Base-by-base conservation (phyloP, 768 basidiomycete species). In the Tylopilus subfusipes region DNA sequence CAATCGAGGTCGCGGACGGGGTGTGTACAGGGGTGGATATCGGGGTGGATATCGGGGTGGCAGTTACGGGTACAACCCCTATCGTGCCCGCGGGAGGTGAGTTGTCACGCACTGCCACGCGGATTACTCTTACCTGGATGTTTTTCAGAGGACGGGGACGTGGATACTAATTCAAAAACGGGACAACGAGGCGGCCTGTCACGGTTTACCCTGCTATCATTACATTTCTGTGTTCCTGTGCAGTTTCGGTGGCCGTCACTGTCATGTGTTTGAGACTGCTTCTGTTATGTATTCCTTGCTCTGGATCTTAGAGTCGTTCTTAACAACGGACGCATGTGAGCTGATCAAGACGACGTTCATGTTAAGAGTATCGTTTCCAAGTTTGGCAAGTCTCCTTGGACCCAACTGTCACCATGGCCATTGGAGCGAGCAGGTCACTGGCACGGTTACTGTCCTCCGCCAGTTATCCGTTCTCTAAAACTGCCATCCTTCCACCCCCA, bases 1-100 rank as follows among this genome's bases (percentile, higher is more conserved):
- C 73, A 89, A 83, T 62, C 84, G 89, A 54, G 90, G 93, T 16
- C 76, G 92, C 22, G 88, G 92, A 14, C 77, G 93, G 48, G 88
- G 87, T 42, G 76, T 72, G n/a, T 82, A 78, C 60, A 65, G 84
- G 52, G 84, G 84, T 5, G 80, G 81, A 16, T 80, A 74, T 64
- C 73, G 88, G 55, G 87, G 87, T 4, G 81, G 86, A 29, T 78
- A 78, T 63, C 68, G 79, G 53, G 78, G 82, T 42, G 79, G 83
- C 27, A 78, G 83, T 31, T 70, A 64, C 34, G 79, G 78, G 9
- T 84, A 76, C 65, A 73, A 57, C 55, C 83, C 82, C 40, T 83
- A 84, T 68, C 73, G 76, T 62, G 80, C 77, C 47, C 84, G 92
- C 60, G 88, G 91, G 69, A 84, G 90, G 89, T 90, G 68, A 73